These are phyloP conservation scores for Eragrostis nindensis DNA, from an alignment of 176 grass and related monocot species.

Conservation along the genomic window DNA sequence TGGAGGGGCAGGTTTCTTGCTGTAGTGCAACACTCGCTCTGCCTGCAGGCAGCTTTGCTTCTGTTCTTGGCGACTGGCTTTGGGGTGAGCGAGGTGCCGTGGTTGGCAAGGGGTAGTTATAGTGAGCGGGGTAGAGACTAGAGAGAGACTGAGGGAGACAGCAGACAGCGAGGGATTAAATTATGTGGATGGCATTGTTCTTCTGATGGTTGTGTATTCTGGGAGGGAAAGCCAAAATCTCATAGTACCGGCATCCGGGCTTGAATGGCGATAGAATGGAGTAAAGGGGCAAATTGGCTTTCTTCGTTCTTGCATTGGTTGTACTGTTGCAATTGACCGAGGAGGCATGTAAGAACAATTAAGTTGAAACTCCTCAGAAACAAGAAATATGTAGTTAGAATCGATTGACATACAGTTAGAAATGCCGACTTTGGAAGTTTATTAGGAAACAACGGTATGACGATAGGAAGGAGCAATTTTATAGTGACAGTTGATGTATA, in stretches of 20 bases:
- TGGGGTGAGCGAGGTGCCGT: slow-evolving; percentile 40
- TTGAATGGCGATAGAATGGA: neutral
- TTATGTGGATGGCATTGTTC: slow-evolving; percentile 25
- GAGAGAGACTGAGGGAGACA: neutral
- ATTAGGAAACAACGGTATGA: too few species aligned
- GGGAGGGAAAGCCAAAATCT: slow-evolving; percentile 29
- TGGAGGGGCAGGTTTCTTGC: slow-evolving; percentile 32
- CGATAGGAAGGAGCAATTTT: too few species aligned
- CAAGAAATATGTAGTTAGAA: too few species aligned
- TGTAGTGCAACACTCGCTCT: neutral
- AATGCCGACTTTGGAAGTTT: too few species aligned
- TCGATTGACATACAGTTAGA: too few species aligned
- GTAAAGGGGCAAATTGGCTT: neutral
- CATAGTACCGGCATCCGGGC: neutral
- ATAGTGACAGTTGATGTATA: too few species aligned
- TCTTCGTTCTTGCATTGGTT: too few species aligned
- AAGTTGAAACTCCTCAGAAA: too few species aligned
- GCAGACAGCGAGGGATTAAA: slow-evolving; percentile 8
- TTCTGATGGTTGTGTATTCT: slow-evolving; percentile 37
- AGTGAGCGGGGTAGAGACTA: slow-evolving; percentile 33
- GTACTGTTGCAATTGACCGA: too few species aligned
- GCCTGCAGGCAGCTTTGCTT: slow-evolving; percentile 34
- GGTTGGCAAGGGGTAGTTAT: slow-evolving; percentile 58
- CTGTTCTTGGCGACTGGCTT: slow-evolving; percentile 43
- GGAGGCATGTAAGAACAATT: too few species aligned